Evolutionary conservation across 2,329 filamentous ascomycete genomes (phyloP), one percentile per base, ranked within the genome.

Genomic region (Epichloe uncinata): DNA sequence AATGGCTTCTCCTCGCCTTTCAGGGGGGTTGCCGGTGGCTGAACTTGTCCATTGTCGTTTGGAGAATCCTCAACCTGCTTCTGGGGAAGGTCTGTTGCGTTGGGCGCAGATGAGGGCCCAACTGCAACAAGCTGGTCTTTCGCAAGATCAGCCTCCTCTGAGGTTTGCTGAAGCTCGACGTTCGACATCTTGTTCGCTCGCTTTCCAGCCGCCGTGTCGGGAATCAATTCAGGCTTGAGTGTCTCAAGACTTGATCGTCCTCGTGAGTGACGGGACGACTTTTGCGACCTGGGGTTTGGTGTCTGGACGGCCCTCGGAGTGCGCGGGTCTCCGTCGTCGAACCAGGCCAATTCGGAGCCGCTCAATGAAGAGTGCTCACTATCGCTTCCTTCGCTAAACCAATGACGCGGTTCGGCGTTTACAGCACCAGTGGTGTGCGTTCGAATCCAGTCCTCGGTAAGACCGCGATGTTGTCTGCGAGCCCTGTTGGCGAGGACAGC

Each of bases 371-470:
- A 85, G 71, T 78, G 78, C 72, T 87, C 85, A 63, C 84, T 88
- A 60, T 78, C 79, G 61, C 79, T 70, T 58, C 61, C 69, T 59
- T 94, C 87, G 63, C 87, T 94, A 57, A 89, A 75, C 88, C 88
- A 95, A 66, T 88, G 84, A 53, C 79, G 81, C 56, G 80, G 79
- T 63, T 93, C 86, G 34, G 77, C 78, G 57, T 81, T 76, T 56
- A 75, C 75, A 56, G 84, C 79, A 55, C 78, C 77, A n/a, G 82
- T 77, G n/a, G 87, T 82, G 61, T 90, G 87, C 54, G 87, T 84
- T 53, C 85, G 84, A 56, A 93, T 88, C 87, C 87, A 91, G 70
- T 89, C 85, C 65, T 90, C 84, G 0, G 85, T 88, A 49, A 90
- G 75, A 52, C 83, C 81, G 56, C 73, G 72, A 15, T 73, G 70